Conservation (phyloP, 129 eudicot species). For the Flaveria ramosissima region DNA sequence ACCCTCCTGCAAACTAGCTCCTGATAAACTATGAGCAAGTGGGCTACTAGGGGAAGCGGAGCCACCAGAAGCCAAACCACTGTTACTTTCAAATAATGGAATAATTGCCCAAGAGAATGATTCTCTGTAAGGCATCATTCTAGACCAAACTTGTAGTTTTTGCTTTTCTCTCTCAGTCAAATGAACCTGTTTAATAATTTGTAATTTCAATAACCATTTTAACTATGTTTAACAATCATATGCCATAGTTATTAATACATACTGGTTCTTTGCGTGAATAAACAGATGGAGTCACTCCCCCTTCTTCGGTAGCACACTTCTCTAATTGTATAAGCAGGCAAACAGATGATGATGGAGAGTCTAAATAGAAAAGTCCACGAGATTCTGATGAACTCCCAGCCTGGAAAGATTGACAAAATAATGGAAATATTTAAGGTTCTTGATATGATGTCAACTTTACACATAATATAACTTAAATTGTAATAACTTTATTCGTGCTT, state of each 20-base stretch:
- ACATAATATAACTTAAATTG: slow-evolving; percentile 13
- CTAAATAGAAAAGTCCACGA: slow-evolving; percentile 83
- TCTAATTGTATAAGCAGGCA: slow-evolving; percentile 93
- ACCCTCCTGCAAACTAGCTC: slow-evolving; percentile 71
- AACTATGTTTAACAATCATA: not conserved
- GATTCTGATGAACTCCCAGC: slow-evolving; percentile 72
- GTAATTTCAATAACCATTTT: not conserved
- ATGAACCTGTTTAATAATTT: slow-evolving; percentile 58
- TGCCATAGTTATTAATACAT: slow-evolving; percentile 25
- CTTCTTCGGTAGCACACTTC: slow-evolving; percentile 98
- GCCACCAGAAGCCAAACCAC: slow-evolving; percentile 72
- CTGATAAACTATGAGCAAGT: slow-evolving; percentile 70
- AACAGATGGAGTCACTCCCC: slow-evolving; percentile 91
- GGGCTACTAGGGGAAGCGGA: slow-evolving; percentile 94
- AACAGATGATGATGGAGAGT: slow-evolving; percentile 94
- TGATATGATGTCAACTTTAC: not conserved
- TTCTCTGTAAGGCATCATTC: slow-evolving; percentile 98
- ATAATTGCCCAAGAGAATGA: slow-evolving; percentile 95
- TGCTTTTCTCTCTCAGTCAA: slow-evolving; percentile 96
- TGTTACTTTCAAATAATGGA: slow-evolving; percentile 86
- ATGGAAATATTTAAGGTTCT: slow-evolving; percentile 10
- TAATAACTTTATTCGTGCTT: slow-evolving; percentile 30
- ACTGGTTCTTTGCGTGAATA: slow-evolving; percentile 99
- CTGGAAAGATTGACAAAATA: slow-evolving; percentile 46
- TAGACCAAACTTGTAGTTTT: slow-evolving; percentile 97